A percentile compares a stretch with the other conserved stretches of the same genome.
phyloP scores from a whole-genome alignment of 192 early-diverging fungal genomes.

The Coemansia pectinata region DNA sequence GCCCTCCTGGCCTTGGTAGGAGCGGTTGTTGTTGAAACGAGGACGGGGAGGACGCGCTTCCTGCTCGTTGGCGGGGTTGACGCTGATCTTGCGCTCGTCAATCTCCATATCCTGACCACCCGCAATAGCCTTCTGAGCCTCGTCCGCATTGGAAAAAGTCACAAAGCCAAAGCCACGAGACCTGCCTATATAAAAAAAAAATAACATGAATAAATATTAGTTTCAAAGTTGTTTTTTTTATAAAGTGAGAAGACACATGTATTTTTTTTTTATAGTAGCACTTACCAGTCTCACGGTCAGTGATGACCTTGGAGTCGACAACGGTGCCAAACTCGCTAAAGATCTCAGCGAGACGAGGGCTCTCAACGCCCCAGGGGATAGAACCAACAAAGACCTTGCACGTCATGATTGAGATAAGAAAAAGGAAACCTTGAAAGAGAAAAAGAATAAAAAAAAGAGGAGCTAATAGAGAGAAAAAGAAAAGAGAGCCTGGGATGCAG shows the following conservation, averaged over 20 bases:
- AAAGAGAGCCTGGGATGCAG: neutral
- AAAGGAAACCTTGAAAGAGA: neutral
- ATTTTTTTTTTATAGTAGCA: neutral
- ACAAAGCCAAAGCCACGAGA: slow-evolving; percentile 92
- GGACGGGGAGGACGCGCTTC: slow-evolving; percentile 22
- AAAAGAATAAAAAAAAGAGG: slow-evolving; percentile 1
- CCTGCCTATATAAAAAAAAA: slow-evolving; percentile 45
- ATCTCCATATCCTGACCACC: slow-evolving; percentile 69
- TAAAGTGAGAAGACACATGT: neutral
- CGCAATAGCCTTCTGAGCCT: slow-evolving; percentile 71
- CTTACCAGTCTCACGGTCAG: slow-evolving; percentile 74
- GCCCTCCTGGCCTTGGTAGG: slow-evolving; percentile 34
- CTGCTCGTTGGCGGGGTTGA: slow-evolving; percentile 69
- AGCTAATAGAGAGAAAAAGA: neutral
- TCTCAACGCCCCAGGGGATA: slow-evolving; percentile 67
- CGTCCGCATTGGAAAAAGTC: slow-evolving; percentile 62
- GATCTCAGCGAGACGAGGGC: slow-evolving; percentile 58
- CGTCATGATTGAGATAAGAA: slow-evolving; percentile 7
- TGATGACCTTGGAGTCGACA: slow-evolving; percentile 65
- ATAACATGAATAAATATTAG: neutral
- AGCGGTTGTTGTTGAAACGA: slow-evolving; percentile 30
- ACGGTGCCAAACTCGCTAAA: slow-evolving; percentile 69
- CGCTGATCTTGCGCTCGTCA: slow-evolving; percentile 81
- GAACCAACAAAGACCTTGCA: slow-evolving; percentile 67
- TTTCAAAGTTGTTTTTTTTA: neutral